Conservation (phyloP, 1,284 basidiomycete species). For the Tetrapyrgos nigripes region DNA sequence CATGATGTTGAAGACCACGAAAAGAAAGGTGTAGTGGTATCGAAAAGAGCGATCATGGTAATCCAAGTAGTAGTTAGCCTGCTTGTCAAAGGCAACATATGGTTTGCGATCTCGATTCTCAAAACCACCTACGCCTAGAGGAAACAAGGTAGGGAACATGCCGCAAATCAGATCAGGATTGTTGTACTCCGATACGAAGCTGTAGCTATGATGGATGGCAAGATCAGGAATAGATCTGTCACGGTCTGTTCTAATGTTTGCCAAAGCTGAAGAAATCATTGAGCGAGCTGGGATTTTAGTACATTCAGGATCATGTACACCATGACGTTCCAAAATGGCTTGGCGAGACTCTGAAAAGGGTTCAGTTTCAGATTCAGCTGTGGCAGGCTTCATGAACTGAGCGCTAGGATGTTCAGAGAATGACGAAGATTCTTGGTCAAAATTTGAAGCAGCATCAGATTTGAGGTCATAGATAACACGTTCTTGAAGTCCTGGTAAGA, state of each 20-base stretch:
- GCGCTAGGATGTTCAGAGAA: constrained; percentile 19
- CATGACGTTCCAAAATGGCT: background rate
- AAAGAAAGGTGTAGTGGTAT: constrained; percentile 36
- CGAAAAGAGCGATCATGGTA: constrained; percentile 29
- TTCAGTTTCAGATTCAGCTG: background rate
- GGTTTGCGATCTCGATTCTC: constrained; percentile 22
- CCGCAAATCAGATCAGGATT: constrained; percentile 34
- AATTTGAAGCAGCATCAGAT: constrained; percentile 12
- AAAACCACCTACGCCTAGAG: constrained; percentile 38
- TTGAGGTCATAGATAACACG: constrained; percentile 16
- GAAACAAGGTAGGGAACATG: constrained; percentile 38
- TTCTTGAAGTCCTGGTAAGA: constrained; percentile 23
- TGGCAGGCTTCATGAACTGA: background rate
- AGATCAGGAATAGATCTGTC: background rate
- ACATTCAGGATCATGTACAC: background rate
- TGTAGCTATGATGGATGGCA: background rate
- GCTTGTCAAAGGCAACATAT: constrained; percentile 19
- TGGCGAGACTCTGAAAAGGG: too few relatives aligned
- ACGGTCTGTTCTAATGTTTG: constrained; percentile 13
- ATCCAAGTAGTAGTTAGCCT: constrained; percentile 24
- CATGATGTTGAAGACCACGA: constrained; percentile 37
- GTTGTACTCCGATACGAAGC: constrained; percentile 27
- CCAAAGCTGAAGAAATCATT: constrained; percentile 25
- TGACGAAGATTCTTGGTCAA: constrained; percentile 27
- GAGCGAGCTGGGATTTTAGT: background rate